Evolutionary conservation across 306 rosid genomes (phyloP), one percentile per base, ranked within the genome.

Genomic region (Spatholobus suberectus): DNA sequence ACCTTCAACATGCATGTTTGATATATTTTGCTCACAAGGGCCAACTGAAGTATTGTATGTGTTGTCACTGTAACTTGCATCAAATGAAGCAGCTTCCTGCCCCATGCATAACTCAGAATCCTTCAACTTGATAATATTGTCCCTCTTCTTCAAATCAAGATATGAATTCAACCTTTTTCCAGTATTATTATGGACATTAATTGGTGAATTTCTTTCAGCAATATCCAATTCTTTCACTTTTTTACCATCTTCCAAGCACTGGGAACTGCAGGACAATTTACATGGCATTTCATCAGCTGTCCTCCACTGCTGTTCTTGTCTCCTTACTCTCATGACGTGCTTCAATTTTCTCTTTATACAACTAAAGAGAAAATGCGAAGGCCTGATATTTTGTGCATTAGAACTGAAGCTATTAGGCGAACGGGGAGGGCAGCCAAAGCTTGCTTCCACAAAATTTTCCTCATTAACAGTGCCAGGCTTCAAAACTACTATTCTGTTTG

Each of bases 261-360:
- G 70, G 17, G 57, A 84, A n/a, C 75, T 27, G 5, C 40, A 44
- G 26, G 76, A 77, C 81, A 79, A 71, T 75, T 55, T 41, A 43
- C 61, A 55, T 17, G 81, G 18, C 69, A 41, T 43, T 34, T 20
- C 84, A 81, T 85, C 72, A 68, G 9, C 37, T 46, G 81, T 43
- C 61, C 14, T 84, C 52, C 74, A 70, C 49, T 76, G 79, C 70
- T 68, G 78, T 62, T 85, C 92, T 79, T 90, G 90, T 80, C 82
- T 87, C 80, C 86, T 75, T 32, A 52, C 75, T 73, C 87, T 83
- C 85, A 89, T 76, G 59, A 81, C 93, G 26, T 87, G 84, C 74
- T 70, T 89, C 83, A 90, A 65, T 83, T 87, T 91, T 88, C 87
- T 87, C 84, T 85, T 91, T 43, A 89, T 55, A 68, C 49, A 86